phyloP scores from a whole-genome alignment of 139 green algal species.

The Chlorella sorokiniana region DNA sequence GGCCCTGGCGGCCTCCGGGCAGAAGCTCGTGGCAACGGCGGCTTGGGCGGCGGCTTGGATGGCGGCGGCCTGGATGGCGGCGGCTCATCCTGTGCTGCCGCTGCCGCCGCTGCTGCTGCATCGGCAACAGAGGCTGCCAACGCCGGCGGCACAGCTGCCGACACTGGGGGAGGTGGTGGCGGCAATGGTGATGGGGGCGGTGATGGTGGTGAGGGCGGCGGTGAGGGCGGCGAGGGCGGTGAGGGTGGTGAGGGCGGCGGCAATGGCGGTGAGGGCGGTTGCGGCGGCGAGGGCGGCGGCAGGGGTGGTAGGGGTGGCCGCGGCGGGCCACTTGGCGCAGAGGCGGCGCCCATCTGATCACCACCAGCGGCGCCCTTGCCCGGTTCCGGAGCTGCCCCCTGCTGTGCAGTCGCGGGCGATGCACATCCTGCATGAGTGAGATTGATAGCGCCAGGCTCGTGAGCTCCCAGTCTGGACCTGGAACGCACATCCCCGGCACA shows the following conservation, averaged over 20 bases:
- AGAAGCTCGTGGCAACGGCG: not conserved
- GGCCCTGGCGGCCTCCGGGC: not conserved
- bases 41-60: not conserved
- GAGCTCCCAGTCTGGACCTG: no score
- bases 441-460: no score
- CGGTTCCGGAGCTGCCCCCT: no score
- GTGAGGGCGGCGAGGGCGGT: not conserved
- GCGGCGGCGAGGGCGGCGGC: not conserved
- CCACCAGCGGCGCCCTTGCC: no score
- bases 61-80: not conserved
- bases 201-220: not conserved
- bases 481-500: no score
- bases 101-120: not conserved
- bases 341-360: no score
- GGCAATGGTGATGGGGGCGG: not conserved
- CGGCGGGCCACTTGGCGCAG: not conserved
- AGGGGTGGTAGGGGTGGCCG: not conserved
- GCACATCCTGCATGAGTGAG: no score
- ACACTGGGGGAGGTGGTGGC: not conserved
- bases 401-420: no score
- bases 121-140: not conserved
- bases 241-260: not conserved
- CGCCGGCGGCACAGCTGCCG: no score
- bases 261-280: not conserved
- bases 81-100: not conserved